Percentiles rank a stretch among this genome's conserved stretches.
These are phyloP conservation scores for Rhizopus delemar DNA, from an alignment of 371 early-diverging fungal genomes.

Conservation along the genomic window DNA sequence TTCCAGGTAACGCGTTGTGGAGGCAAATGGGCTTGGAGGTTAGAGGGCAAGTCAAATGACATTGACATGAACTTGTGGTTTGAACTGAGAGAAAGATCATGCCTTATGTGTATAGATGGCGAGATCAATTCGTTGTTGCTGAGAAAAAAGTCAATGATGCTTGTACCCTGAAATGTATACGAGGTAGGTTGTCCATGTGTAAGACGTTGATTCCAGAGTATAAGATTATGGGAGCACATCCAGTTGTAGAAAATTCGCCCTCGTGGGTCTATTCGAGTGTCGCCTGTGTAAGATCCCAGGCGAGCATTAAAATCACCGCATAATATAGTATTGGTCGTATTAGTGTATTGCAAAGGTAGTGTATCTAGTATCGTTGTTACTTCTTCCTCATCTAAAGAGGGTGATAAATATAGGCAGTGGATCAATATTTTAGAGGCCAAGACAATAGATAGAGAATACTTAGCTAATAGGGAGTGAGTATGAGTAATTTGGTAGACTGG, in stretches of 20 bases:
- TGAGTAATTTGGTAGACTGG: not conserved
- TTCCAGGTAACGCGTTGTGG: not conserved
- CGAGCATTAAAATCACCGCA: slow-evolving; percentile 21
- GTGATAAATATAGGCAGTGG: slow-evolving; percentile 13
- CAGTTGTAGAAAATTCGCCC: not conserved
- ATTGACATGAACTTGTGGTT: slow-evolving; percentile 1
- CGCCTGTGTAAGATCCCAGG: slow-evolving; percentile 5
- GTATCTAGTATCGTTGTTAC: not conserved
- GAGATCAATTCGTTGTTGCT: not conserved
- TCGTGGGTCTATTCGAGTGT: not conserved
- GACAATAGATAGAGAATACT: slow-evolving; percentile 7
- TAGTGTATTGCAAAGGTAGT: not conserved
- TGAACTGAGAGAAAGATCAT: slow-evolving; percentile 1
- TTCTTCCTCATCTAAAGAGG: not conserved
- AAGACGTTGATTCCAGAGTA: slow-evolving; percentile 7
- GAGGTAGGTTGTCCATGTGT: slow-evolving; percentile 9
- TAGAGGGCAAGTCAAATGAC: not conserved
- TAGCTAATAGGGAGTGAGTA: slow-evolving; percentile 3
- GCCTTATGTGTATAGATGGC: not conserved
- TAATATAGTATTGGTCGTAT: slow-evolving; percentile 2
- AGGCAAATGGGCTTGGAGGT: not conserved
- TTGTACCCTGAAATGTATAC: not conserved
- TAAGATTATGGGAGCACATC: not conserved
- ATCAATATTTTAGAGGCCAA: slow-evolving; percentile 1
- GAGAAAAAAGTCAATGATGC: slow-evolving; percentile 3